Base-by-base conservation (phyloP, 2,329 filamentous ascomycete species). In the Stagonosporopsis rhizophila region DNA sequence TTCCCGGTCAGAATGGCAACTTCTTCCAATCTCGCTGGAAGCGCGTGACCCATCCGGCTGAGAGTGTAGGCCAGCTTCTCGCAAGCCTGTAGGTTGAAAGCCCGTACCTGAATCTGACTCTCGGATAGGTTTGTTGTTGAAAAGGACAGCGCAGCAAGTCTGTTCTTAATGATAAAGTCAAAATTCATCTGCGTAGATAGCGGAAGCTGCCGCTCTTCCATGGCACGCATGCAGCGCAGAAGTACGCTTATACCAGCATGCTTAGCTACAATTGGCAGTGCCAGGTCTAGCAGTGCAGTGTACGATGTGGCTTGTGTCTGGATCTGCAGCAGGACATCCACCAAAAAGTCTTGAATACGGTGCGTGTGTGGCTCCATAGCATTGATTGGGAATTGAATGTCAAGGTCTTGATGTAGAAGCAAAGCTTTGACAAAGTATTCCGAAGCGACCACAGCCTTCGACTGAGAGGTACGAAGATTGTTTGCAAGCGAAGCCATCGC, bases 251-350 rank as follows among this genome's bases (percentile, higher is more conserved):
- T 28, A 11, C 58, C 46, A 14, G 58, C 57, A 48, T 62, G 28
- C 8, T 44, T 27, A 34, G 58, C 34, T 11, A 68, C 20, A 9
- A 59, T 37, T 14, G 64, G 59, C 17, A 67, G 34, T 6, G 59
- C 42, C 6, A 64, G 28, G 23, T 68, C 59, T 3, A 63, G 34
- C 0, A 69, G 50, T 4, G 53, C 56, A 44, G 58, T 59, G 23
- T 64, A 66, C 27, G 60, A 59, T 12, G 59, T 30, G 9, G 56
- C 55, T 14, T 23, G 28, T 30, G 57, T 32, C 7, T 59, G 42
- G 17, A 67, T 38, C 30, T 54, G 37, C 15, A 44, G 17, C 17
- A 69, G 44, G n/a, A 68, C 44, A 11, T 52, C 47, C 5, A 53
- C 52, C 8, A 70, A 50, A 23, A 59, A 39, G 7, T 19, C 38